Conservation (phyloP, 352 stramenopile species). For the Pythium scleroteichum region DNA sequence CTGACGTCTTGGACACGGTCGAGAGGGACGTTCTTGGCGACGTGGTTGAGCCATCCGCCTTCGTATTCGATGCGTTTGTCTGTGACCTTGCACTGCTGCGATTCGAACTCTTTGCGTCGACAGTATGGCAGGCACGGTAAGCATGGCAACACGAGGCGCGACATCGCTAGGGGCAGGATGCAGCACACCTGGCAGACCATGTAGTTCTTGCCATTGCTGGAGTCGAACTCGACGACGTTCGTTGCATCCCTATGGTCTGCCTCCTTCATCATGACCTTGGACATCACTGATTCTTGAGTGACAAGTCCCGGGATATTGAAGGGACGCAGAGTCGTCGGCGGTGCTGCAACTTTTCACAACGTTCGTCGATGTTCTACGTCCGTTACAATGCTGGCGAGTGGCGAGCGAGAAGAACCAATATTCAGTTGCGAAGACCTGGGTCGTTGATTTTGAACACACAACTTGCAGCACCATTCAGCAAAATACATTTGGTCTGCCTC, state of each 20-base stretch:
- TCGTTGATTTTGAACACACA: no score
- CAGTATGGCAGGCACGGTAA: constrained; percentile 19
- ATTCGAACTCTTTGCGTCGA: constrained; percentile 19
- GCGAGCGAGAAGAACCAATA: no score
- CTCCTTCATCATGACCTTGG: constrained; percentile 9
- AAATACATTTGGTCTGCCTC: no score
- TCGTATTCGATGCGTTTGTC: constrained; percentile 24
- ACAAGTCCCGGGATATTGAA: no score
- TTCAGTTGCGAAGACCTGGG: no score
- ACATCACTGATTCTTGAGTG: not conserved
- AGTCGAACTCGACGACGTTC: constrained; percentile 12
- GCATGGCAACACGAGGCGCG: constrained; percentile 15
- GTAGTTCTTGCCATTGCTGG: constrained; percentile 1
- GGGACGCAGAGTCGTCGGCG: no score
- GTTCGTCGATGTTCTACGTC: no score
- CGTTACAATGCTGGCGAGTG: no score
- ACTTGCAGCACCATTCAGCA: no score
- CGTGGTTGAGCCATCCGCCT: constrained; percentile 23
- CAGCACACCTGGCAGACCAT: constrained; percentile 10
- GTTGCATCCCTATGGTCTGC: not conserved
- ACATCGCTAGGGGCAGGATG: constrained; percentile 3
- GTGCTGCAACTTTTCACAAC: no score
- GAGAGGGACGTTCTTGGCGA: constrained; percentile 23
- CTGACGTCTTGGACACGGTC: constrained; percentile 27
- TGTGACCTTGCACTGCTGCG: constrained; percentile 23